phyloP scores from a whole-genome alignment of 23 red algal genomes.

The Porphyridium purpureum region DNA sequence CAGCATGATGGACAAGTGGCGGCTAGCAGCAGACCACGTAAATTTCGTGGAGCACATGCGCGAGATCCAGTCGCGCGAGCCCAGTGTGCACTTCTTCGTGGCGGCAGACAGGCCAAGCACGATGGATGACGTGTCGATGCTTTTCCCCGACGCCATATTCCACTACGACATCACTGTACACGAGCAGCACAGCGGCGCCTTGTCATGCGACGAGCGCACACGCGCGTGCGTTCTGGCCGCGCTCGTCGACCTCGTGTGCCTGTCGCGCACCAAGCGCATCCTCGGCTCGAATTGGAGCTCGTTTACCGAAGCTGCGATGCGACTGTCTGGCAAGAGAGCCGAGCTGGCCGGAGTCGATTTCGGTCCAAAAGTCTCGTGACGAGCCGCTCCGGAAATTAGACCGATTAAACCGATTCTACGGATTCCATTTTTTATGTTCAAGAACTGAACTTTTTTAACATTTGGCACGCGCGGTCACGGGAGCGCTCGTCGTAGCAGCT shows the following conservation, averaged over 20 bases:
- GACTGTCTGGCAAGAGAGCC: slow-evolving; percentile 37
- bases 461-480: no score
- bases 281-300: slow-evolving; percentile 64
- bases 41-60: background rate
- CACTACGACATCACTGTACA: slow-evolving; percentile 14
- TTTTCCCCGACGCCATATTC: slow-evolving; percentile 21
- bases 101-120: slow-evolving; percentile 11
- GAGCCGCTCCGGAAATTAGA: no score
- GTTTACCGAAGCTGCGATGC: slow-evolving; percentile 52
- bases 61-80: background rate
- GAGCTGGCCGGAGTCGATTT: slow-evolving; percentile 52
- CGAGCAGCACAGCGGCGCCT: no score
- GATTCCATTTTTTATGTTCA: no score
- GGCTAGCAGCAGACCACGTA: background rate
- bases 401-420: no score
- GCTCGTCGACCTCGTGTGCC: slow-evolving; percentile 28
- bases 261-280: slow-evolving; percentile 15
- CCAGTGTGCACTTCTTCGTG: slow-evolving; percentile 7
- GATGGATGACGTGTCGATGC: slow-evolving; percentile 3
- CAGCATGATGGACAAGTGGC: slow-evolving; percentile 6
- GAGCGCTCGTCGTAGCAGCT: no score
- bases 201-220: slow-evolving; percentile 34
- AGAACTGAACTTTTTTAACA: no score
- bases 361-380: no score
- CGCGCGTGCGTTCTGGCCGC: slow-evolving; percentile 23